Conservation (phyloP, 106 monocot species). For the Dendrobium officinale region DNA sequence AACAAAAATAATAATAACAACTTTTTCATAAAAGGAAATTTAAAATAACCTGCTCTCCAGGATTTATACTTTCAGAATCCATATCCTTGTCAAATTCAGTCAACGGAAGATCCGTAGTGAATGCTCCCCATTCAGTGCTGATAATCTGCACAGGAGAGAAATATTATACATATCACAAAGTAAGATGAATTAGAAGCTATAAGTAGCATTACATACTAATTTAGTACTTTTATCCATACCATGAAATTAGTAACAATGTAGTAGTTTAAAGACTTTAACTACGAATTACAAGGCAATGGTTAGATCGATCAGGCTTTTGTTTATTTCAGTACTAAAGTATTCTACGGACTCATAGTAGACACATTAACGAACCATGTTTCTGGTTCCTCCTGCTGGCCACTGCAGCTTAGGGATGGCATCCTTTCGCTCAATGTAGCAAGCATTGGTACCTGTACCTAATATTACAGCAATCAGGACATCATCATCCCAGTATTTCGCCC, state of each 20-base stretch:
- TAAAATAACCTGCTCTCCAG: conserved; percentile 53
- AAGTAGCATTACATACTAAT: not conserved
- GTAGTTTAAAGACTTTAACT: too few species aligned
- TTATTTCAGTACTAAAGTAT: too few species aligned
- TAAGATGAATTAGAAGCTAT: not conserved
- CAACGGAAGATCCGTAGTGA: conserved; percentile 41
- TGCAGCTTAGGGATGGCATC: conserved; percentile 44
- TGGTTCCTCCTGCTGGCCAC: conserved; percentile 17
- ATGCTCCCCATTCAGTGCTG: conserved; percentile 72
- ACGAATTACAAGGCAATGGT: too few species aligned
- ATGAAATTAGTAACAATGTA: too few species aligned
- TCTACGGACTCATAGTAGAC: too few species aligned
- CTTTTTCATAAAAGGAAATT: not conserved
- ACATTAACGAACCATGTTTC: conserved; percentile 31
- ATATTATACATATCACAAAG: conserved; percentile 2
- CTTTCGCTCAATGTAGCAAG: conserved; percentile 49
- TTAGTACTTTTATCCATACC: too few species aligned
- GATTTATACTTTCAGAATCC: conserved; percentile 59
- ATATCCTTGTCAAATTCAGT: conserved; percentile 57
- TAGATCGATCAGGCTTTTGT: too few species aligned
- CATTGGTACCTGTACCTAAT: conserved; percentile 71
- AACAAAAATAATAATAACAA: not conserved
- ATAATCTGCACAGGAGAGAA: conserved; percentile 33
- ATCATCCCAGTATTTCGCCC: conserved; percentile 57
- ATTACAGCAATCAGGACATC: conserved; percentile 63